These are phyloP conservation scores for Chaetomium sp. DNA, from an alignment of 2,329 filamentous ascomycete genomes.

Conservation along the genomic window DNA sequence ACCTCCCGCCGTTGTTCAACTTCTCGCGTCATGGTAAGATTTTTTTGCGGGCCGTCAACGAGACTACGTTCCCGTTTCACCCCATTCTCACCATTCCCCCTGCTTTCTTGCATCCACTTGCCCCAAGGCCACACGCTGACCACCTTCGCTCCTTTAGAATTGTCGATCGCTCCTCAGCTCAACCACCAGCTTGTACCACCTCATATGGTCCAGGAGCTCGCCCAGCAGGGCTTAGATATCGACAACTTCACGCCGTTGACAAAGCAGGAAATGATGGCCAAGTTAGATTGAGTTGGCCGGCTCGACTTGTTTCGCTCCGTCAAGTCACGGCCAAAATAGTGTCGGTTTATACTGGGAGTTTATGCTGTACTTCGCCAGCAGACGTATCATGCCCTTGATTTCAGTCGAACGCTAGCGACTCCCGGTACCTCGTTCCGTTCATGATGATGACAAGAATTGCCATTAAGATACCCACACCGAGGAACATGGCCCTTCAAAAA, in stretches of 20 bases:
- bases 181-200: conserved; percentile 83
- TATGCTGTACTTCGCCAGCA: conserved; percentile 22
- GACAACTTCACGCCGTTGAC: conserved; percentile 87
- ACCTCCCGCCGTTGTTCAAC: conserved; percentile 83
- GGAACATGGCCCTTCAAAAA: background rate
- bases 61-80: background rate
- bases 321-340: conserved; percentile 15
- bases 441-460: conserved; percentile 19
- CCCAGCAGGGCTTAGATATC: conserved; percentile 76
- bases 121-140: conserved; percentile 20
- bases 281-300: conserved; percentile 67
- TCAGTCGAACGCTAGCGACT: conserved; percentile 17
- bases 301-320: conserved; percentile 9
- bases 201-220: conserved; percentile 70
- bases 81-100: background rate
- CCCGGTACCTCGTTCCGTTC: conserved; percentile 17
- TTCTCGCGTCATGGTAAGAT: conserved; percentile 84
- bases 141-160: conserved; percentile 51
- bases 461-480: conserved; percentile 18
- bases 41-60: background rate
- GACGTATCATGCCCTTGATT: conserved; percentile 18
- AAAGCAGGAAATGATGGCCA: conserved; percentile 96
- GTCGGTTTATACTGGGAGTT: conserved; percentile 17
- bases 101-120: conserved; percentile 7
- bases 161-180: conserved; percentile 86